Base-by-base conservation (phyloP, 176 grass and related monocot species). In the Zizania latifolia region DNA sequence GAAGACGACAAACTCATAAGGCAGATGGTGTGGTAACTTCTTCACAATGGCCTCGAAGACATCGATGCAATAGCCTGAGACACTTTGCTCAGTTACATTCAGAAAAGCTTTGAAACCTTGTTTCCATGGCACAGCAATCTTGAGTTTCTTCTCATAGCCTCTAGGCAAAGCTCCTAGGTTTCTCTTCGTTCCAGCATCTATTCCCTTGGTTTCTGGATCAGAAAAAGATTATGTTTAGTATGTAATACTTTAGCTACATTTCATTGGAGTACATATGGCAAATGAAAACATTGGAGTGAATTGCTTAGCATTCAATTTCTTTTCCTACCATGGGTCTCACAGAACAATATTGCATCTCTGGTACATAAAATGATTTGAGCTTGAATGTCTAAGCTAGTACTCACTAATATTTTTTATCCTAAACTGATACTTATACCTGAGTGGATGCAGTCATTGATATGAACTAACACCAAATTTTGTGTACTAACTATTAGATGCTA, bases 1-100 rank as follows among this genome's bases (percentile, higher is more conserved):
- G 5, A 82, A 58, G 51, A 13, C 28, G 21, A 12, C 8, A 19
- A 29, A 75, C 2, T 86, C 19, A 71, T 89, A 86, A 11, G 10
- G 16, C 3, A 37, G 59, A 1, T 5, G 0, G 31, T 76, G 57
- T n/a, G 58, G 73, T 37, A 93, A 74, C 62, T 54, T 77, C 48
- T 35, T 10, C 50, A 85, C 31, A 41, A 72, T 77, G 2, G 63
- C 35, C 8, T 85, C 7, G 1, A 90, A 93, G 29, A 93, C 63
- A 50, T 90, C 84, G 17, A 93, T 82, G 80, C 86, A 66, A 56
- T 82, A 89, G 11, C 90, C 87, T n/a, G 80, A 78, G 38, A 89
- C 45, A 35, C 56, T 53, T 2, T 78, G 73, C 12, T 77, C 26
- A 22, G 62, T 38, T 21, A 89, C 74, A 34, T 77, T 70, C 19